phyloP scores from a whole-genome alignment of 1,284 basidiomycete species.

The Ganoderma leucocontextum region DNA sequence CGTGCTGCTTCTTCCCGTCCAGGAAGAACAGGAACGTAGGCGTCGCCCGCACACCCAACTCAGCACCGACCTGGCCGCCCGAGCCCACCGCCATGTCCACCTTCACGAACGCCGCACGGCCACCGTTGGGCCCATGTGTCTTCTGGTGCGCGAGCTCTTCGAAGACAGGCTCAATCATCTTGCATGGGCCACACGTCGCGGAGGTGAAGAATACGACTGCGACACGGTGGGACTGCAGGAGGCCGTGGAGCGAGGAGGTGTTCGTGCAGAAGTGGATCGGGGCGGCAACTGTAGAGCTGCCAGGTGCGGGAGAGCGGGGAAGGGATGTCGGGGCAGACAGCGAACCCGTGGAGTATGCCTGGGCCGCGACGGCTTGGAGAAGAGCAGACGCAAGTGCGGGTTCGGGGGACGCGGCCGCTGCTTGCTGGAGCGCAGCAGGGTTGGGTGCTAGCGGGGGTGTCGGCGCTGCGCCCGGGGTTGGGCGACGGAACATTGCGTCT shows the following conservation, averaged over 20 bases:
- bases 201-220: slow-evolving; percentile 76
- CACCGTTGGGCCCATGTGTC: slow-evolving; percentile 45
- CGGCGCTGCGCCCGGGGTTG: slow-evolving; percentile 52
- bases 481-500: slow-evolving; percentile 82
- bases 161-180: slow-evolving; percentile 70
- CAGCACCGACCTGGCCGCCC: slow-evolving; percentile 64
- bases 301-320: slow-evolving; percentile 37
- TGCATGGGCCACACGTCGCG: slow-evolving; percentile 68
- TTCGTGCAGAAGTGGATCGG: slow-evolving; percentile 72
- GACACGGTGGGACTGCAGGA: slow-evolving; percentile 58
- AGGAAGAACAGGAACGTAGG: slow-evolving; percentile 90
- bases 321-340: slow-evolving; percentile 39
- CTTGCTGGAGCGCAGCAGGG: slow-evolving; percentile 41
- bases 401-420: slow-evolving; percentile 48
- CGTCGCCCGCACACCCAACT: slow-evolving; percentile 79
- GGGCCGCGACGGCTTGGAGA: slow-evolving; percentile 69
- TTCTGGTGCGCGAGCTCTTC: slow-evolving; percentile 57
- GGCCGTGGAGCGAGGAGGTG: slow-evolving; percentile 57
- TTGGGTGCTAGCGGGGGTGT: slow-evolving; percentile 46
- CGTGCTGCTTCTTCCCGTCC: slow-evolving; percentile 78
- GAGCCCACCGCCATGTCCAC: slow-evolving; percentile 80
- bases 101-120: slow-evolving; percentile 74
- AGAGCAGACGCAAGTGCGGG: slow-evolving; percentile 65
- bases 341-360: slow-evolving; percentile 48
- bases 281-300: slow-evolving; percentile 60